phyloP scores from a whole-genome alignment of 106 monocot genomes.

The Iris macrosiphon region DNA sequence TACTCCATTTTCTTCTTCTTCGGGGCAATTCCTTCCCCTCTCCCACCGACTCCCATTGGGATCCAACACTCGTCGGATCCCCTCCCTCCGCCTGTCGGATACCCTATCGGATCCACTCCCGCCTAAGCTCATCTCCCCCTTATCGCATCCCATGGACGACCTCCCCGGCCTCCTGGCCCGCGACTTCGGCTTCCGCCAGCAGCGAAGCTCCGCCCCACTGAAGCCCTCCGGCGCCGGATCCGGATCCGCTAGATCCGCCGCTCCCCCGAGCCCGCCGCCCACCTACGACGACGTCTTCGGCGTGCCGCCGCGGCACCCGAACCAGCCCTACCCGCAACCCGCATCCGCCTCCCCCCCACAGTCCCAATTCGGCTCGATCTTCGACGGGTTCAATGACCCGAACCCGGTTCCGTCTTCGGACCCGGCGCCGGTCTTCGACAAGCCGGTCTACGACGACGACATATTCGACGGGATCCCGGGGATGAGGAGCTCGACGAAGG shows the following conservation, averaged over 20 bases:
- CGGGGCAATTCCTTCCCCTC: background rate
- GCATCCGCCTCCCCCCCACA: constrained; percentile 1
- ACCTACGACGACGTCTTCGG: constrained; percentile 31
- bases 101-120: background rate
- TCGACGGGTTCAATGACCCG: constrained; percentile 20
- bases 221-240: constrained; percentile 10
- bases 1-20: background rate
- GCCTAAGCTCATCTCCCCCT: background rate
- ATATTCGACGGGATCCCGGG: constrained; percentile 61
- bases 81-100: background rate
- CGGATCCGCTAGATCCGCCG: background rate
- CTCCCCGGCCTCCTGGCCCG: constrained; percentile 40
- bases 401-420: constrained; percentile 8
- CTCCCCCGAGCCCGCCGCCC: background rate
- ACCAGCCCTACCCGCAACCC: no score
- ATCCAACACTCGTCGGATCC: background rate
- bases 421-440: constrained; percentile 45
- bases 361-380: constrained; percentile 19
- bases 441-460: constrained; percentile 57
- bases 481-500: constrained; percentile 21
- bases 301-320: background rate
- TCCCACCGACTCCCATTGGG: background rate
- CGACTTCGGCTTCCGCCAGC: constrained; percentile 48
- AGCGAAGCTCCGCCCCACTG: constrained; percentile 40
- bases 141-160: constrained; percentile 39